Evolutionary conservation across 1,284 basidiomycete species (phyloP), one percentile per base, ranked within the genome.

Genomic region (Schizophyllum amplum): DNA sequence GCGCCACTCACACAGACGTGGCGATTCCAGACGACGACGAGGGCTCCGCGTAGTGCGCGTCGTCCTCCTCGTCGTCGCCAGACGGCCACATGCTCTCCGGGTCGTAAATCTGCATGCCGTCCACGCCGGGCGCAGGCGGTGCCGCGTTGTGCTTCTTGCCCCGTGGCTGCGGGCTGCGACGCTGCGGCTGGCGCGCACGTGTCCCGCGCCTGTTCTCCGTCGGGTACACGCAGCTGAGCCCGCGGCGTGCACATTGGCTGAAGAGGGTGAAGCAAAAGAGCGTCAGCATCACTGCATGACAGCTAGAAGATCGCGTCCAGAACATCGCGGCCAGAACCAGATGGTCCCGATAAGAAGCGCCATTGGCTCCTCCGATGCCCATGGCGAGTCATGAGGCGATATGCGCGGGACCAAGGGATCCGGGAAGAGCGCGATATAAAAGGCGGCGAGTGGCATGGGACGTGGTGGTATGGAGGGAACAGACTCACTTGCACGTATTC

Each of bases 191-290:
- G 13, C 33, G 33, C 33, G 7, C 17, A 42, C 80, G 72, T 74
- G 81, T 78, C 20, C 84, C 82, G 17, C 83, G 74, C 48, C 80
- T 71, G 58, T 80, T 82, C 66, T 83, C 81, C 5, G 71, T 67
- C 3, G 83, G 84, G 60, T 82, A 85, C 61, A 79, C 79, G 65
- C 83, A 86, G 55, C 72, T 75, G 50, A 84, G 73, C 24, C 77
- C 75, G 23, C 83, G 78, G 48, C 81, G 73, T 55, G 77, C 75
- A 64, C 83, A 86, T 72, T 86, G 84, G 66, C 83, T 86, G 66
- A 52, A 64, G 63, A 60, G 62, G 57, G n/a, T n/a, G n/a, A n/a
- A n/a, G n/a, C n/a, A 55, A 56, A 22, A 26, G 58, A 67, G n/a
- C 62, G 62, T 56, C 63, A 60, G 53, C 24, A 48, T 46, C 53